These are phyloP conservation scores for Nicotiana sylvestris DNA, from an alignment of 257 asterid genomes.

Conservation along the genomic window DNA sequence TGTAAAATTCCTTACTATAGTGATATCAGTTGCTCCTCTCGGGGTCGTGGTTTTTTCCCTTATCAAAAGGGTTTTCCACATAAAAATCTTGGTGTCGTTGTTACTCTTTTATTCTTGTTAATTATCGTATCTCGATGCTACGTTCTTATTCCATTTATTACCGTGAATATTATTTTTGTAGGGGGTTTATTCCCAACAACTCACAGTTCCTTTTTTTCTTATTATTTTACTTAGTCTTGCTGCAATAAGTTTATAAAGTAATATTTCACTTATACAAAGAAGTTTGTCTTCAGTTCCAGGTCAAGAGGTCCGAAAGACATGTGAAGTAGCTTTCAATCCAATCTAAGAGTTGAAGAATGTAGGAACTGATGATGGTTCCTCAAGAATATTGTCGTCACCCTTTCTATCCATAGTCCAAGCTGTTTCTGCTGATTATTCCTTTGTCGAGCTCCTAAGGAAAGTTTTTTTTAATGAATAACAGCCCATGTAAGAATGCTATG, in stretches of 20 bases:
- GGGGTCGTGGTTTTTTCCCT: no score
- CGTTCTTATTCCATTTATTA: no score
- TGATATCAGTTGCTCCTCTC: no score
- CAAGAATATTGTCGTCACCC: slow-evolving; percentile 52
- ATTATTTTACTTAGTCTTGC: slow-evolving; percentile 26
- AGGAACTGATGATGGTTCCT: slow-evolving; percentile 11
- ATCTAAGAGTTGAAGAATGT: slow-evolving; percentile 56
- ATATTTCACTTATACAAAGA: slow-evolving; percentile 44
- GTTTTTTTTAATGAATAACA: slow-evolving; percentile 58
- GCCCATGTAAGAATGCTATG: slow-evolving; percentile 88
- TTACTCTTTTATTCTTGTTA: no score
- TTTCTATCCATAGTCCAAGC: slow-evolving; percentile 93
- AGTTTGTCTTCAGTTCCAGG: slow-evolving; percentile 81
- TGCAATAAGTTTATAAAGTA: slow-evolving; percentile 56
- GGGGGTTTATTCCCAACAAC: no score
- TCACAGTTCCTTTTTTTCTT: no score
- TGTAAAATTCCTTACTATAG: no score
- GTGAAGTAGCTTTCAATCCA: slow-evolving; percentile 87
- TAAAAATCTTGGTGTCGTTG: no score
- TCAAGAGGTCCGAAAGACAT: slow-evolving; percentile 88
- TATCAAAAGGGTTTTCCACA: no score
- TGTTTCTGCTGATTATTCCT: slow-evolving; percentile 66
- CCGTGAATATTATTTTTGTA: no score
- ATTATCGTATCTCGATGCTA: no score
- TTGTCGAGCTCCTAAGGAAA: slow-evolving; percentile 47